These are phyloP conservation scores for Cryptosporidium muris DNA, from an alignment of 169 alveolate genomes.

Conservation along the genomic window DNA sequence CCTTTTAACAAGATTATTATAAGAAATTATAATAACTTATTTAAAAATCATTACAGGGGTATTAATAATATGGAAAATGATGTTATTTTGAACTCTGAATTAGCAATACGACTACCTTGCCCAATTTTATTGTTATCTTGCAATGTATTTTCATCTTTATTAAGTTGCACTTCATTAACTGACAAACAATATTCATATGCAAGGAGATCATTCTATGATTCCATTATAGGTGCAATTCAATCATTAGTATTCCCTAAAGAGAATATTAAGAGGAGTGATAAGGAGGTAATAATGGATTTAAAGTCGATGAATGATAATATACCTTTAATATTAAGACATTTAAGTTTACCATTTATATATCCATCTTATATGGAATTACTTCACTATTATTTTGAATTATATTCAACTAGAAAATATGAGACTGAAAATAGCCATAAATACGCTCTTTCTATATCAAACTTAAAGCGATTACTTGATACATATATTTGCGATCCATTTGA, in stretches of 20 bases:
- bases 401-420: no score
- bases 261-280: neutral
- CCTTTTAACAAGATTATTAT: constrained; percentile 26
- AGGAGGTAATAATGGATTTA: neutral
- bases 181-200: constrained; percentile 59
- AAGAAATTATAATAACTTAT: constrained; percentile 1
- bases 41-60: neutral
- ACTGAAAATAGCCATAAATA: no score
- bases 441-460: no score
- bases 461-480: no score
- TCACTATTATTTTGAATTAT: neutral
- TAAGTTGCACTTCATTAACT: constrained; percentile 53
- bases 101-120: constrained; percentile 11
- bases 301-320: neutral
- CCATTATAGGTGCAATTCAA: constrained; percentile 39
- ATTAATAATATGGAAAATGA: neutral
- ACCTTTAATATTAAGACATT: neutral
- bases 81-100: constrained; percentile 7
- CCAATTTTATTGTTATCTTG: constrained; percentile 35
- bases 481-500: no score
- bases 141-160: constrained; percentile 16
- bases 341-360: constrained; percentile 30
- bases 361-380: constrained; percentile 50
- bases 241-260: neutral
- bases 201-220: constrained; percentile 15